Evolutionary conservation across 257 asterid genomes (phyloP).

Genomic region (Pogostemon cablin): DNA sequence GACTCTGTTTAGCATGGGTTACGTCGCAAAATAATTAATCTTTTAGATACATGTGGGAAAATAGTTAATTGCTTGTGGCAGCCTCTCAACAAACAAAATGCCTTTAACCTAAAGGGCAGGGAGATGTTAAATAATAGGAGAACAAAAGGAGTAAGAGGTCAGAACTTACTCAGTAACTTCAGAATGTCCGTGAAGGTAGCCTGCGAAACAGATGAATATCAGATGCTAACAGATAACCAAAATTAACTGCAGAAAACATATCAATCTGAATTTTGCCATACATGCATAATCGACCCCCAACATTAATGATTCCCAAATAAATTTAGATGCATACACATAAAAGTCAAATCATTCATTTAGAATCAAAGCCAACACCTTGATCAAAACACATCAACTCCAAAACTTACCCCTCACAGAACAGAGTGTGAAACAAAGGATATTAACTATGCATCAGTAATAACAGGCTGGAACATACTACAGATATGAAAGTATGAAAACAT

Average conservation of each 20-base stretch:
- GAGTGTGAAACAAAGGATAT: not conserved
- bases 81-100: not conserved
- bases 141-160: not conserved
- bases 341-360: not conserved
- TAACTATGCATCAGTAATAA: not conserved
- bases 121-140: not conserved
- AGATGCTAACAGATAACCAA: slow-evolving; percentile 3
- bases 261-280: slow-evolving; percentile 2
- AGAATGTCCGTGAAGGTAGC: slow-evolving; percentile 95
- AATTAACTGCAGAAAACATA: slow-evolving; percentile 21
- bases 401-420: not conserved
- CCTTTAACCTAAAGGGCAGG: not conserved
- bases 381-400: slow-evolving; percentile 12
- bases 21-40: too few relatives aligned
- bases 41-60: not conserved
- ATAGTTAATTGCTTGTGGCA: not conserved
- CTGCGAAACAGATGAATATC: slow-evolving; percentile 49
- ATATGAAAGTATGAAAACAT: slow-evolving; percentile 20
- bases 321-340: not conserved
- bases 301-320: not conserved
- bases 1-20: too few relatives aligned
- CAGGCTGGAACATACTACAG: not conserved
- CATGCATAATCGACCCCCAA: not conserved
- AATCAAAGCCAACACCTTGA: not conserved
- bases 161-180: slow-evolving; percentile 74